phyloP scores from a whole-genome alignment of 2,329 filamentous ascomycete genomes.

The Malbranchea zuffiana region DNA sequence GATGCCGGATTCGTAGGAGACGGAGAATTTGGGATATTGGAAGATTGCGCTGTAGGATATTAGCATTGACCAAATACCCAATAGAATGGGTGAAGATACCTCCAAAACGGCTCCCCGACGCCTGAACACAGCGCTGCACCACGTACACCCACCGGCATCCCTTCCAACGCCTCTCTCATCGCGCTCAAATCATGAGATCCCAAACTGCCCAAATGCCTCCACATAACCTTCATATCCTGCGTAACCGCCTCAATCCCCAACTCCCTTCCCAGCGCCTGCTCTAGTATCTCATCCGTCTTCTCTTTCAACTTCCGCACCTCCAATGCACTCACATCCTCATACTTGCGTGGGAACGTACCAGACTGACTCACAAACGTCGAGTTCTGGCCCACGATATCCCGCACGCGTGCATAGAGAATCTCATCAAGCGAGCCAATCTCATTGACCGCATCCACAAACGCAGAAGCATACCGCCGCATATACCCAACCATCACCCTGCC shows the following conservation, averaged over 20 bases:
- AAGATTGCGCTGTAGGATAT: slow-evolving; percentile 25
- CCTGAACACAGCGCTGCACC: slow-evolving; percentile 27
- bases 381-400: slow-evolving; percentile 46
- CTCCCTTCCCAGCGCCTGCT: slow-evolving; percentile 24
- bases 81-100: slow-evolving; percentile 12
- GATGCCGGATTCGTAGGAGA: slow-evolving; percentile 48
- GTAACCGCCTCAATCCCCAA: slow-evolving; percentile 23
- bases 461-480: slow-evolving; percentile 48
- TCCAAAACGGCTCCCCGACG: slow-evolving; percentile 26
- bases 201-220: slow-evolving; percentile 36
- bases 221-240: slow-evolving; percentile 22
- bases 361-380: slow-evolving; percentile 24
- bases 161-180: slow-evolving; percentile 43
- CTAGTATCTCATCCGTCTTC: slow-evolving; percentile 19
- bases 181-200: slow-evolving; percentile 44
- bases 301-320: slow-evolving; percentile 18
- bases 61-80: slow-evolving; percentile 12
- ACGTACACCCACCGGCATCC: slow-evolving; percentile 36
- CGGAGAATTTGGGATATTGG: slow-evolving; percentile 35
- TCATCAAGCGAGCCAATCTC: slow-evolving; percentile 41
- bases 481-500: slow-evolving; percentile 47
- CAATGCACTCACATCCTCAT: slow-evolving; percentile 30
- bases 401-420: slow-evolving; percentile 43
- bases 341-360: slow-evolving; percentile 28
- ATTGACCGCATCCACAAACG: slow-evolving; percentile 42